phyloP scores from a whole-genome alignment of 73 alveolate species.

The Paramecium sexaurelia region DNA sequence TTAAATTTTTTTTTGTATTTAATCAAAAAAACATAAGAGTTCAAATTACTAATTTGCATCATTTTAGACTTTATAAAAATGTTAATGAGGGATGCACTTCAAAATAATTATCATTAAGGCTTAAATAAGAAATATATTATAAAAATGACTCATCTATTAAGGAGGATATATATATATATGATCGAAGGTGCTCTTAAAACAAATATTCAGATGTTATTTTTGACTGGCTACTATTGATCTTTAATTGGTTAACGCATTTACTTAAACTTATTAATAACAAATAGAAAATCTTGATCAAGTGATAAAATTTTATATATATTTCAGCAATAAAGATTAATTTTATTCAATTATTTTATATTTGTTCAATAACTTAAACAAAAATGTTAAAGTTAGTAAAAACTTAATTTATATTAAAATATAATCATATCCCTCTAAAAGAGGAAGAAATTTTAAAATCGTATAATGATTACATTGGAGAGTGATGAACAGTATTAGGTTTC shows the following conservation, averaged over 20 bases:
- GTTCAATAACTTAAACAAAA: neutral
- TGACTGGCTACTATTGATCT: constrained; percentile 15
- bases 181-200: neutral
- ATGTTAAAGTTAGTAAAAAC: neutral
- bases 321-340: neutral
- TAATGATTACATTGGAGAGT: neutral
- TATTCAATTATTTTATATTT: neutral
- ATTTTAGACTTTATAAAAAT: neutral
- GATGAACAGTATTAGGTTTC: constrained; percentile 16
- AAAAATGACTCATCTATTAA: neutral
- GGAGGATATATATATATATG: constrained; percentile 16
- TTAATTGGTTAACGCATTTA: constrained; percentile 38
- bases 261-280: neutral
- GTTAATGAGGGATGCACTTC: constrained; percentile 11
- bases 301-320: neutral
- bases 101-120: neutral
- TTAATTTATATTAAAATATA: neutral
- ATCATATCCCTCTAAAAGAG: neutral
- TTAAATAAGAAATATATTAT: neutral
- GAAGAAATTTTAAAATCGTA: constrained; percentile 4
- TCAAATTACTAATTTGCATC: too few species aligned
- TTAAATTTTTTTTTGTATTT: too few species aligned
- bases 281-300: neutral
- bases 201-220: neutral
- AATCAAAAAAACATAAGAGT: too few species aligned